Evolutionary conservation across 257 asterid genomes (phyloP).

Genomic region (Solanum peruvianum): DNA sequence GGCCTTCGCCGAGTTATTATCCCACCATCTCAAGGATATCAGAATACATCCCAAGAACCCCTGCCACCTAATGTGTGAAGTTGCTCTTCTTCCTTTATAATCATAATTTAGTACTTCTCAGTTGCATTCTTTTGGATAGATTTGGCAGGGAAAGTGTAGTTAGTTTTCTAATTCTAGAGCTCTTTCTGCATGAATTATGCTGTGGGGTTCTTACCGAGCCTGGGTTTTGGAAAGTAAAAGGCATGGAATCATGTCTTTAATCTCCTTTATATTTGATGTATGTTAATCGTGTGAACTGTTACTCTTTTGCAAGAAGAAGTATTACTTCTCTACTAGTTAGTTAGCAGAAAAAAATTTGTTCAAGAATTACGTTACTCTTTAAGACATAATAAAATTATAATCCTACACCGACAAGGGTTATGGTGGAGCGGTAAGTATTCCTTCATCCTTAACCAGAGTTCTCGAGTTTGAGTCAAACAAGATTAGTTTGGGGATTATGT

Average conservation of each 20-base stretch:
- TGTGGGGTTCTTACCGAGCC: not conserved
- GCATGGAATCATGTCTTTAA: not conserved
- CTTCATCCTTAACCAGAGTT: too few species aligned
- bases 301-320: not conserved
- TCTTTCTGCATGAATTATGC: not conserved
- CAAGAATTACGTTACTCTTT: not conserved
- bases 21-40: constrained; percentile 87
- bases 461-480: too few species aligned
- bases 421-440: too few species aligned
- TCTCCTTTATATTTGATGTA: not conserved
- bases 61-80: constrained; percentile 74
- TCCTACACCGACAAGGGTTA: not conserved
- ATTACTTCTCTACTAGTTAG: not conserved
- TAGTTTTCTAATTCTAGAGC: not conserved
- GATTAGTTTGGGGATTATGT: not conserved
- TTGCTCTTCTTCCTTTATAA: not conserved
- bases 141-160: not conserved
- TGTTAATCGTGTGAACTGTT: not conserved
- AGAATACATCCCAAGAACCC: constrained; percentile 67
- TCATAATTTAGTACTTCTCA: not conserved
- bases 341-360: not conserved
- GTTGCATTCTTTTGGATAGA: not conserved
- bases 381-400: not conserved
- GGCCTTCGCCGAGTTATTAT: constrained; percentile 69
- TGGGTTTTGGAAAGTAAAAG: not conserved